Base-by-base conservation (phyloP, 1,284 basidiomycete genomes). In the Ceratobasidium papillatum region DNA sequence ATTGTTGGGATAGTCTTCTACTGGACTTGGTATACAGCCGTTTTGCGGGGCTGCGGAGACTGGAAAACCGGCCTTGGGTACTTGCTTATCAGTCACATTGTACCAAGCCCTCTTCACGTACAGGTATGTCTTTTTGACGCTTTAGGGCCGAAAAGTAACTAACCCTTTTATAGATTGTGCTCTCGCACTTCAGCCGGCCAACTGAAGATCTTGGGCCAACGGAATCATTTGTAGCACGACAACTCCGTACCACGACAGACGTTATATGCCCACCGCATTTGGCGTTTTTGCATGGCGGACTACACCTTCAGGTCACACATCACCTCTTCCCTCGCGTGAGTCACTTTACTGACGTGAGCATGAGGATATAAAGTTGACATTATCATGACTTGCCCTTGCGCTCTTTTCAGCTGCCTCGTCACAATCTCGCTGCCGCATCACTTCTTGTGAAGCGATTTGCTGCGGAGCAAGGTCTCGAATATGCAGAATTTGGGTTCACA, bases 121-220 rank as follows among this genome's bases (percentile, higher is more conserved):
- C 94, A 96, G 87, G 82, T 82, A 63, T 3, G 74, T 25, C 41
- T 8, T 19, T 58, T 17, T 25, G 25, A 17, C 22, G 14, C n/a
- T 12, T 36, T 3, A n/a, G 1, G 25, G 19, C 3, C 19, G 22
- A 38, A 38, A 36, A 14, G 14, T 12, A 41, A 41, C 59, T 62
- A 11, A 62, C 59, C 9, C 45, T 19, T 47, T n/a, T 5, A 22
- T 27, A 98, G 94, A 99, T 99, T 79, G 96, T 99, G 0, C 89
- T 99, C 27, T 99, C 96, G 2, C 97, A 99, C 84, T 99, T 98
- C 83, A 94, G 94, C 56, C 96, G 98, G 85, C 96, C 96, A 7
- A 96, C 95, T 0, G 92, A 87, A 11, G 97, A 99, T 80, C 86
- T 99, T 30, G 96, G 96, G 1, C 93, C 95, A 0, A 85, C 85